Conservation (phyloP, 2,329 filamentous ascomycete species). For the Sporothrix variecibatus region DNA sequence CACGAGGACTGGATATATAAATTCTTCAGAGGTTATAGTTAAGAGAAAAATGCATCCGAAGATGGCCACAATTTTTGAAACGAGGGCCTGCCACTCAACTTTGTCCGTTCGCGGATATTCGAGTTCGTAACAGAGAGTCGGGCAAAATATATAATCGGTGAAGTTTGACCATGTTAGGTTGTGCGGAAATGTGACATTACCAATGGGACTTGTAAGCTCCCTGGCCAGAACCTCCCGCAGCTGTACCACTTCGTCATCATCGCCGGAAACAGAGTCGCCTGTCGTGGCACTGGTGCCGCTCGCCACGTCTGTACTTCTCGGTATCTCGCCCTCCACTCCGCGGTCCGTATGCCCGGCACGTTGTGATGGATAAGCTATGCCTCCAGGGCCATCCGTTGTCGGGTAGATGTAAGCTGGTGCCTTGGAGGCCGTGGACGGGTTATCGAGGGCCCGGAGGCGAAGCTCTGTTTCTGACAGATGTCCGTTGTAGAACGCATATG, state of each 20-base stretch:
- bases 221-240: slow-evolving; percentile 85
- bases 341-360: slow-evolving; percentile 31
- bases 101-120: slow-evolving; percentile 81
- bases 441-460: slow-evolving; percentile 76
- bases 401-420: slow-evolving; percentile 77
- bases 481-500: slow-evolving; percentile 96
- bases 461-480: slow-evolving; percentile 87
- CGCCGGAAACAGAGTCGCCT: slow-evolving; percentile 14
- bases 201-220: slow-evolving; percentile 88
- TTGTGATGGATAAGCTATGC: slow-evolving; percentile 39
- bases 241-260: slow-evolving; percentile 59
- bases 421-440: slow-evolving; percentile 68
- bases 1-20: slow-evolving; percentile 85
- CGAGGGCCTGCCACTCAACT: slow-evolving; percentile 78
- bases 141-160: slow-evolving; percentile 83
- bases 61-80: slow-evolving; percentile 82
- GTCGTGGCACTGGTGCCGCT: neutral
- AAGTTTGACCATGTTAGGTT: slow-evolving; percentile 86
- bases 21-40: slow-evolving; percentile 88
- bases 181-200: slow-evolving; percentile 83
- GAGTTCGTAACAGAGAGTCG: slow-evolving; percentile 95
- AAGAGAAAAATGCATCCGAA: slow-evolving; percentile 97
- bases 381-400: slow-evolving; percentile 56
- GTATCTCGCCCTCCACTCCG: too few species aligned
- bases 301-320: neutral